phyloP scores from a whole-genome alignment of 805 yeast species.

The Hanseniaspora opuntiae region DNA sequence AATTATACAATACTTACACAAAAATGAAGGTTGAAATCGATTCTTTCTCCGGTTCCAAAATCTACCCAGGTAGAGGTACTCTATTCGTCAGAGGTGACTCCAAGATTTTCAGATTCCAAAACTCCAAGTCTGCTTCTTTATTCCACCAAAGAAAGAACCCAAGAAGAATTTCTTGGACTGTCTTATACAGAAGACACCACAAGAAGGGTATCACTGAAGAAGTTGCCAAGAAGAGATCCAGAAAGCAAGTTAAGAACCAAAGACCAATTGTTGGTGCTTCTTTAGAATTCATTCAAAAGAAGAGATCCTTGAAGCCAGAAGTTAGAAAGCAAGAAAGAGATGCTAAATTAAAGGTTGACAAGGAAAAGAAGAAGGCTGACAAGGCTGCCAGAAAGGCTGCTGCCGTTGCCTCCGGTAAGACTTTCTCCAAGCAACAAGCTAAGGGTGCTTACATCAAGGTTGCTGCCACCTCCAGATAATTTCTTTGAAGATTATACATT shows the following conservation, averaged over 20 bases:
- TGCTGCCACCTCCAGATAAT: slow-evolving; percentile 88
- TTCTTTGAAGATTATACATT: slow-evolving; percentile 12
- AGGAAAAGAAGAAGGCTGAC: slow-evolving; percentile 79
- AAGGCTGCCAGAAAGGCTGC: slow-evolving; percentile 93
- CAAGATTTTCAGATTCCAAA: slow-evolving; percentile 97
- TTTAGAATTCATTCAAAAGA: slow-evolving; percentile 92
- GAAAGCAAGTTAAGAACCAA: slow-evolving; percentile 96
- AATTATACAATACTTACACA: slow-evolving; percentile 5
- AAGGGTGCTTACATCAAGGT: slow-evolving; percentile 98
- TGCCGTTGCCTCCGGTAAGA: slow-evolving; percentile 63
- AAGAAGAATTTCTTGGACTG: slow-evolving; percentile 99
- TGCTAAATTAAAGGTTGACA: slow-evolving; percentile 67
- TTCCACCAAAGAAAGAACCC: slow-evolving; percentile 99
- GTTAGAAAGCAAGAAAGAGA: slow-evolving; percentile 97
- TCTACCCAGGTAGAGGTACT: slow-evolving; percentile 99
- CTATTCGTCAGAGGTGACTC: slow-evolving; percentile 99
- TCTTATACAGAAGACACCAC: slow-evolving; percentile 98
- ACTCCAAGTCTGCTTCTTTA: slow-evolving; percentile 92
- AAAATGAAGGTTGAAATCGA: slow-evolving; percentile 98
- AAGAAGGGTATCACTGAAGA: slow-evolving; percentile 99
- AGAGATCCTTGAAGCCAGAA: slow-evolving; percentile 91
- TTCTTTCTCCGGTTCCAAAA: slow-evolving; percentile 97
- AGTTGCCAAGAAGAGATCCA: slow-evolving; percentile 89
- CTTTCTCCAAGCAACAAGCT: slow-evolving; percentile 88
- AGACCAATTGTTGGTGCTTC: slow-evolving; percentile 99